Conservation (phyloP, 2,329 filamentous ascomycete species). For the Exophiala sp. region DNA sequence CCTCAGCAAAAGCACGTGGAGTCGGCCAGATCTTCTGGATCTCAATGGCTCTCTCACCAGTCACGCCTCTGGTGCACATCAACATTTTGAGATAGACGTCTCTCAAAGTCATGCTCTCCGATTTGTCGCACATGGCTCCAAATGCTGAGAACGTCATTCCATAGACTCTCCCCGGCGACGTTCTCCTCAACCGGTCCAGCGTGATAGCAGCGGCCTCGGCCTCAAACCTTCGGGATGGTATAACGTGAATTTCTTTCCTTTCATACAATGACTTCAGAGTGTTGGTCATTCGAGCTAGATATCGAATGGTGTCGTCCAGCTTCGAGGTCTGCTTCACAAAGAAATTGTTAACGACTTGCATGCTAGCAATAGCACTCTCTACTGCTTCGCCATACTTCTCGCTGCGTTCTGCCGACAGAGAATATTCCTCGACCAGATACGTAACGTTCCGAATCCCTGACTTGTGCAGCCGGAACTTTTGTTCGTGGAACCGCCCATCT, state of each 20-base stretch:
- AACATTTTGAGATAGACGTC: slow-evolving; percentile 80
- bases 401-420: slow-evolving; percentile 51
- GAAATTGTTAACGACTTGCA: slow-evolving; percentile 71
- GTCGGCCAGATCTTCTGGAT: slow-evolving; percentile 75
- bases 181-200: slow-evolving; percentile 53
- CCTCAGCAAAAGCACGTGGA: slow-evolving; percentile 64
- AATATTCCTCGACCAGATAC: slow-evolving; percentile 70
- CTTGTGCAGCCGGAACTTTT: slow-evolving; percentile 70
- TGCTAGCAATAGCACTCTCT: slow-evolving; percentile 66
- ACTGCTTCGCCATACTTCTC: slow-evolving; percentile 61
- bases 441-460: slow-evolving; percentile 70
- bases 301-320: slow-evolving; percentile 71
- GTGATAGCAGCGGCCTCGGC: slow-evolving; percentile 61
- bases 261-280: slow-evolving; percentile 60
- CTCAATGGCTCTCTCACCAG: slow-evolving; percentile 70
- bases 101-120: slow-evolving; percentile 63
- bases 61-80: slow-evolving; percentile 70
- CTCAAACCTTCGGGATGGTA: slow-evolving; percentile 30
- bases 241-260: slow-evolving; percentile 22
- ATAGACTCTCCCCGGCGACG: slow-evolving; percentile 51
- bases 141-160: slow-evolving; percentile 67
- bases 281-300: slow-evolving; percentile 65
- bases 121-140: slow-evolving; percentile 66
- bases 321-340: slow-evolving; percentile 71
- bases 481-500: slow-evolving; percentile 75